These are phyloP conservation scores for Diaporthe sp. DNA, from an alignment of 2,329 filamentous ascomycete species.

Conservation along the genomic window DNA sequence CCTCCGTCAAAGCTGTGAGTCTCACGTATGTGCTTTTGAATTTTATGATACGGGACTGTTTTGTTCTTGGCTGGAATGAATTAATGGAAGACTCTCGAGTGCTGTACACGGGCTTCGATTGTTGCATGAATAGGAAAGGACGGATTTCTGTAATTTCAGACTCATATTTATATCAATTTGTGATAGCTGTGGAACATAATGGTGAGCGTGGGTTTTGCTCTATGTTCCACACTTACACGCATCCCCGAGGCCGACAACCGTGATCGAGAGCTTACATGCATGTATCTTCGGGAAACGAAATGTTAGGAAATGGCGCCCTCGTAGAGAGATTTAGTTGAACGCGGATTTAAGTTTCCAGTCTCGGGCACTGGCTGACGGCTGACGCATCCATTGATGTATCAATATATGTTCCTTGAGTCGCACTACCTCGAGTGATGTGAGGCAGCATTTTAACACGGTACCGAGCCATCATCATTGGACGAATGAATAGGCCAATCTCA, in stretches of 20 bases:
- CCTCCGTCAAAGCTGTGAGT: not conserved
- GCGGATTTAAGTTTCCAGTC: not conserved
- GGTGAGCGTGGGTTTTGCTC: too few species aligned
- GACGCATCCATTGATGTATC: not conserved
- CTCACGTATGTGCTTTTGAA: not conserved
- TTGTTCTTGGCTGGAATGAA: not conserved
- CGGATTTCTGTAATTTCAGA: not conserved
- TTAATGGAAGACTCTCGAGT: not conserved
- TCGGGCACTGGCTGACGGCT: not conserved
- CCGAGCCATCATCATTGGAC: not conserved
- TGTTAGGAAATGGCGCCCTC: not conserved
- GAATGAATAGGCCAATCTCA: not conserved
- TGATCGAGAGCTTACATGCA: not conserved
- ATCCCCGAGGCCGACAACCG: not conserved
- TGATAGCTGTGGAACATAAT: not conserved
- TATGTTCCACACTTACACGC: not conserved
- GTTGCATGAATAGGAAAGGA: not conserved
- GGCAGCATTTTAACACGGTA: not conserved
- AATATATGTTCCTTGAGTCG: not conserved
- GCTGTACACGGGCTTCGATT: not conserved
- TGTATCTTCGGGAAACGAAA: not conserved
- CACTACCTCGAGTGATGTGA: not conserved
- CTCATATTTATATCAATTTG: not conserved
- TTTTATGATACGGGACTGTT: not conserved
- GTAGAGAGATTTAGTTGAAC: not conserved